phyloP scores from a whole-genome alignment of 1,284 basidiomycete genomes.

The Naganishia albida region DNA sequence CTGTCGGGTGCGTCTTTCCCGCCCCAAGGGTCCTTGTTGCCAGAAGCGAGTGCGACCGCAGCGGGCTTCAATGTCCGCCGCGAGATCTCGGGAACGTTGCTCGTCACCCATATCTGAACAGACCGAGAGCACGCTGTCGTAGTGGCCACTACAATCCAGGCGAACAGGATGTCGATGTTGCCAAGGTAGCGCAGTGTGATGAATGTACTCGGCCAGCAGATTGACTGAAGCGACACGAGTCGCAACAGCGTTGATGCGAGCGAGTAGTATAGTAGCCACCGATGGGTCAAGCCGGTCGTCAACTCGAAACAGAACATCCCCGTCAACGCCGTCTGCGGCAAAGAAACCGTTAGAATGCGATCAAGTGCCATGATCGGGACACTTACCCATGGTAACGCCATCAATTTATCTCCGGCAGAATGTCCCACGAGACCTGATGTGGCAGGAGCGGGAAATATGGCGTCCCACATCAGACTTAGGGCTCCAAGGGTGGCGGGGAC shows the following conservation, averaged over 20 bases:
- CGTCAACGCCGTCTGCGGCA: constrained; percentile 48
- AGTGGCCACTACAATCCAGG: constrained; percentile 55
- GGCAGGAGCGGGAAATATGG: constrained; percentile 5
- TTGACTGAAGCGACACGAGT: constrained; percentile 54
- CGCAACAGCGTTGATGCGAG: constrained; percentile 53
- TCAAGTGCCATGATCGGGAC: background rate
- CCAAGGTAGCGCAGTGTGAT: constrained; percentile 52
- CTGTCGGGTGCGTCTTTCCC: constrained; percentile 7
- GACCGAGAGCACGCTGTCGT: constrained; percentile 52
- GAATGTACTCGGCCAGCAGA: constrained; percentile 56
- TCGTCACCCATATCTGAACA: constrained; percentile 56
- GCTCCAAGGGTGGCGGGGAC: constrained; percentile 31
- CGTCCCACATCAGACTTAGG: constrained; percentile 17
- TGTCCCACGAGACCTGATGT: background rate
- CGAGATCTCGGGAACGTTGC: constrained; percentile 45
- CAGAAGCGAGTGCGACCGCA: constrained; percentile 3
- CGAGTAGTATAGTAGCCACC: constrained; percentile 55
- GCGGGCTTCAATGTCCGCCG: constrained; percentile 5
- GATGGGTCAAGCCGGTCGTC: constrained; percentile 53
- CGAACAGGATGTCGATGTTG: constrained; percentile 46
- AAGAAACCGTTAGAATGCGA: background rate
- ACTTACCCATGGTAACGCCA: constrained; percentile 35
- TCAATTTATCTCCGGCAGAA: constrained; percentile 18
- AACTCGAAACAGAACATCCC: constrained; percentile 54
- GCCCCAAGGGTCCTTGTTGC: background rate